Evolutionary conservation across 2,329 filamentous ascomycete genomes (phyloP), one percentile per base, ranked within the genome.

Genomic region (Pezicula radicicola): DNA sequence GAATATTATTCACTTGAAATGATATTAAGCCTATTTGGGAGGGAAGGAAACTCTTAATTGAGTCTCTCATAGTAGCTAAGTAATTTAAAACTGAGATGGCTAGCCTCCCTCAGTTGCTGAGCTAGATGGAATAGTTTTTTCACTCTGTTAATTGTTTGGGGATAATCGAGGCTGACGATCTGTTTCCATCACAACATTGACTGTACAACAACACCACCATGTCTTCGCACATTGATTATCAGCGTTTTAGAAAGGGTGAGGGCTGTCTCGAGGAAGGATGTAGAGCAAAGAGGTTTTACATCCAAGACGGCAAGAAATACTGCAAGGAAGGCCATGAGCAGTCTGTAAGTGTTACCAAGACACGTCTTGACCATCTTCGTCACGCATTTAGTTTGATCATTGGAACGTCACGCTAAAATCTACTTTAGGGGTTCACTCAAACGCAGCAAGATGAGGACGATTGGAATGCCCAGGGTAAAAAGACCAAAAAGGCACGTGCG

Each of bases 241-340:
- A 64, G 21, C 56, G 56, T 50, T 75, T 75, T 61, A 65, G 66
- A 50, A 71, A 69, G 50, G 73, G 72, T 55, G 74, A 75, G 54
- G 65, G 65, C 46, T 84, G 80, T 61, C 78, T 77, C 46, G 72
- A 80, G 55, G 78, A 81, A 55, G 79, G 81, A 61, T 88, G 84
- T 63, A 80, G 81, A 49, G 81, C 84, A 46, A 73, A 69, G 36
- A 75, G 75, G 53, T 83, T 81, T 58, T 79, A 82, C 58, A 74
- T 82, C 27, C 78, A 83, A 54, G 81, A 84, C 64, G 84, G 84
- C 3, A 81, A 79, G 58, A 81, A 79, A 63, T 87, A 84, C 61
- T 88, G 85, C 67, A 75, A 80, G 55, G 76, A 82, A 62, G 85
- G 84, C 42, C 85, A 88, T 69, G 77, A 81, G 56, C 83, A 85